Percentiles rank a stretch among this genome's conserved stretches.
Conservation (phyloP, 768 basidiomycete species). For the Lentinula lateritia region DNA sequence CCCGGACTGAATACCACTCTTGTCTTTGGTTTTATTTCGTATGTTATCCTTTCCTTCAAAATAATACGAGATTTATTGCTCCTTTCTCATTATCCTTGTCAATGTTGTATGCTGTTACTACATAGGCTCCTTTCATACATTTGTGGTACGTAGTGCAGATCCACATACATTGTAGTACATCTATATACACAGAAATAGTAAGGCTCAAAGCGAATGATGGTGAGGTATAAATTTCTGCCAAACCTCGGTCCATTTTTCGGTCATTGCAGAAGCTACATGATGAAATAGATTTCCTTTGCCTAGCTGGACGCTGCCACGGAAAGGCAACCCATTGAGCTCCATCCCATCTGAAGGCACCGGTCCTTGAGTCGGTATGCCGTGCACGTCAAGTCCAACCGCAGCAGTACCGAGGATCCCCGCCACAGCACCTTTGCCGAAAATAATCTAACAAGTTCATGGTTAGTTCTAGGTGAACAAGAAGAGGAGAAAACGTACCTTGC, state of each 20-base stretch:
- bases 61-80: background rate
- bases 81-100: too few relatives aligned
- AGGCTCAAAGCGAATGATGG: background rate
- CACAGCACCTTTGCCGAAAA: conserved; percentile 62
- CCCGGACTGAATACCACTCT: background rate
- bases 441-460: conserved; percentile 38
- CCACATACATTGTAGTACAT: background rate
- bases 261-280: background rate
- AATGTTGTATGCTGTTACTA: too few relatives aligned
- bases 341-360: conserved; percentile 34
- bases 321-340: conserved; percentile 58
- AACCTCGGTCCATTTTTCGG: background rate
- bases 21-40: background rate
- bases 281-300: conserved; percentile 43
- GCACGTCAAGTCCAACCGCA: conserved; percentile 52
- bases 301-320: conserved; percentile 59
- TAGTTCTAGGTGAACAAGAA: background rate
- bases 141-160: background rate
- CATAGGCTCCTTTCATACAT: too few relatives aligned
- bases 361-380: conserved; percentile 52
- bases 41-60: background rate
- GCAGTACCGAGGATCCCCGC: conserved; percentile 66
- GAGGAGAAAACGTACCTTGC: conserved; percentile 46
- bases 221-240: background rate
- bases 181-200: background rate